These are phyloP conservation scores for Cladosporium sp. DNA, from an alignment of 2,329 filamentous ascomycete genomes.

Conservation along the genomic window DNA sequence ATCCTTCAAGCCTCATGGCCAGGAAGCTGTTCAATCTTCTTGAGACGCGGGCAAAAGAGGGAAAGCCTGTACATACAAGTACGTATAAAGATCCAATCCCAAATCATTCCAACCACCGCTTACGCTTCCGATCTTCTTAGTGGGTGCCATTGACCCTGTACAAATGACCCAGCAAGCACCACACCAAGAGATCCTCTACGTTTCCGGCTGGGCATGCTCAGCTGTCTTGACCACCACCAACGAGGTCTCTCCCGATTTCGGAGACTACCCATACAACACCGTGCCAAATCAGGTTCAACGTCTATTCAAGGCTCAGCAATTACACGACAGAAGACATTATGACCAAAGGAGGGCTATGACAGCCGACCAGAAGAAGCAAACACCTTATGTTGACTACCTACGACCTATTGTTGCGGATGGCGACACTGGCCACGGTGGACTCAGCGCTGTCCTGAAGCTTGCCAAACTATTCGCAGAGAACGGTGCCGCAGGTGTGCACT, in stretches of 20 bases:
- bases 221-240: slow-evolving; percentile 89
- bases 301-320: slow-evolving; percentile 90
- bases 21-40: slow-evolving; percentile 89
- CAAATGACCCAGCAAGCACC: slow-evolving; percentile 98
- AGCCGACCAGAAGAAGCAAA: slow-evolving; percentile 64
- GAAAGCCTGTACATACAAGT: slow-evolving; percentile 92
- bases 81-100: slow-evolving; percentile 31
- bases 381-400: slow-evolving; percentile 86
- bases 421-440: slow-evolving; percentile 87
- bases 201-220: slow-evolving; percentile 97
- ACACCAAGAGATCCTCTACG: slow-evolving; percentile 91
- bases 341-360: slow-evolving; percentile 75
- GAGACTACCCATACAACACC: slow-evolving; percentile 98
- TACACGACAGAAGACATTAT: slow-evolving; percentile 96
- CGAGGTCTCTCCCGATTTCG: slow-evolving; percentile 95
- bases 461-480: slow-evolving; percentile 98
- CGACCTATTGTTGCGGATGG: slow-evolving; percentile 94
- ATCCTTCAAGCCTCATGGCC: slow-evolving; percentile 91
- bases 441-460: slow-evolving; percentile 89
- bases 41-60: slow-evolving; percentile 68
- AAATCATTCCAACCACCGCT: neutral
- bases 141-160: slow-evolving; percentile 97
- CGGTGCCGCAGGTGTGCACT: slow-evolving; percentile 91
- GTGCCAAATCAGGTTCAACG: slow-evolving; percentile 97
- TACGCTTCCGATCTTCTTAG: slow-evolving; percentile 39